Conservation (phyloP, 345 rosid genomes). For the Brassica juncea region DNA sequence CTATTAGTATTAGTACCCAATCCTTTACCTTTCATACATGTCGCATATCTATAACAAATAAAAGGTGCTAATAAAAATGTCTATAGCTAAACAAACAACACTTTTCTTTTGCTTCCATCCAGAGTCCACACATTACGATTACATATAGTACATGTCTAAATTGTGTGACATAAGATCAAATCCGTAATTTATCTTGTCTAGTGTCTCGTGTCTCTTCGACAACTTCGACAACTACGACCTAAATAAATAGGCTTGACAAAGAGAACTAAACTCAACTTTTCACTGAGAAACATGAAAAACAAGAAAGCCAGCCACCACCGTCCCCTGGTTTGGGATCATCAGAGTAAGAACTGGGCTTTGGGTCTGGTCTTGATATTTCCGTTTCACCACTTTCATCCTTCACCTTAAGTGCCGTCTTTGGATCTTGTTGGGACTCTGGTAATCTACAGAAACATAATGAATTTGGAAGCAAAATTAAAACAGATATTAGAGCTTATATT, state of each 20-base stretch:
- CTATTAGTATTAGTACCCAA: too few species aligned
- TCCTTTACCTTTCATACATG: too few species aligned
- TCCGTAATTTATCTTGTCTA: background rate
- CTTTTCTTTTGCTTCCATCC: background rate
- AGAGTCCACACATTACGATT: slow-evolving; percentile 1
- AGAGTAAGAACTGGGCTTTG: background rate
- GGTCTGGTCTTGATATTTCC: slow-evolving; percentile 13
- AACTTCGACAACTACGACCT: slow-evolving; percentile 6
- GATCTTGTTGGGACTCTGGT: slow-evolving; percentile 21
- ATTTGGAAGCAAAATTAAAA: background rate
- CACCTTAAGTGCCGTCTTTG: slow-evolving; percentile 1
- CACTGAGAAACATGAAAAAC: slow-evolving; percentile 32
- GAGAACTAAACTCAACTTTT: slow-evolving; percentile 10
- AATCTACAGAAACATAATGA: slow-evolving; percentile 11
- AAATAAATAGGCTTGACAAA: slow-evolving; percentile 5
- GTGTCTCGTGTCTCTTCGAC: background rate
- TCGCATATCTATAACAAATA: background rate
- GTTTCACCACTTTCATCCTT: slow-evolving; percentile 14
- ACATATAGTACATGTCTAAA: slow-evolving; percentile 2
- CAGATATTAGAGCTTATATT: background rate
- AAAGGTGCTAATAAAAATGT: background rate
- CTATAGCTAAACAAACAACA: background rate
- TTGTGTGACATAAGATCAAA: background rate
- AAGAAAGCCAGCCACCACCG: slow-evolving; percentile 33
- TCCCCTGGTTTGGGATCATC: slow-evolving; percentile 3